phyloP scores from a whole-genome alignment of 305 asterid genomes.

The Fraxinus xanthoxyloides region DNA sequence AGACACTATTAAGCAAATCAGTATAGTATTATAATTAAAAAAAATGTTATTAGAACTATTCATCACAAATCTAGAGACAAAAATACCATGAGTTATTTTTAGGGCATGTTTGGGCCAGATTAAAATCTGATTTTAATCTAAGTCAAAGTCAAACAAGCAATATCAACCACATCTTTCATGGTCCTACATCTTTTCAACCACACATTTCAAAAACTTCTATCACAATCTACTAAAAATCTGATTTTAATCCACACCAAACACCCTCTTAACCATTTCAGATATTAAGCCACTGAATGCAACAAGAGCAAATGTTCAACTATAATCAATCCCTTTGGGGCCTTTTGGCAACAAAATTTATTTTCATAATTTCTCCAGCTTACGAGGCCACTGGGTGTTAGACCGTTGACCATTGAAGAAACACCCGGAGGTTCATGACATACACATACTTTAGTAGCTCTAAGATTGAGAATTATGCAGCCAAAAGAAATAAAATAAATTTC shows the following conservation, averaged over 20 bases:
- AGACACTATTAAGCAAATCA: constrained; percentile 22
- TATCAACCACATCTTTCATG: no score
- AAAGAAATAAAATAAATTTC: not conserved
- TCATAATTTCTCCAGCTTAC: not conserved
- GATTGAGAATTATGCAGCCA: not conserved
- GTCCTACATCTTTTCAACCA: no score
- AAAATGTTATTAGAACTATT: constrained; percentile 1
- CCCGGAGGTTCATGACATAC: not conserved
- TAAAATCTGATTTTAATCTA: no score
- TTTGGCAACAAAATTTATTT: not conserved
- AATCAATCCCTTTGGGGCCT: not conserved
- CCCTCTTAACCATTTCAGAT: constrained; percentile 14
- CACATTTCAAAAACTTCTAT: no score
- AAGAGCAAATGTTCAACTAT: not conserved
- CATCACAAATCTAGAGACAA: constrained; percentile 11
- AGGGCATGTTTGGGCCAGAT: no score
- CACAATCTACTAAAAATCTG: no score
- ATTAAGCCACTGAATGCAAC: constrained; percentile 5
- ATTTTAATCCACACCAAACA: no score
- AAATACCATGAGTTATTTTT: constrained; percentile 9
- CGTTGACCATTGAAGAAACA: not conserved
- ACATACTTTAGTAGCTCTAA: not conserved
- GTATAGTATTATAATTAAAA: not conserved
- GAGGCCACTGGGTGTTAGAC: not conserved
- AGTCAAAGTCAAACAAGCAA: no score